Base-by-base conservation (phyloP, 1,139 yeast species). In the Diutina siamensis region DNA sequence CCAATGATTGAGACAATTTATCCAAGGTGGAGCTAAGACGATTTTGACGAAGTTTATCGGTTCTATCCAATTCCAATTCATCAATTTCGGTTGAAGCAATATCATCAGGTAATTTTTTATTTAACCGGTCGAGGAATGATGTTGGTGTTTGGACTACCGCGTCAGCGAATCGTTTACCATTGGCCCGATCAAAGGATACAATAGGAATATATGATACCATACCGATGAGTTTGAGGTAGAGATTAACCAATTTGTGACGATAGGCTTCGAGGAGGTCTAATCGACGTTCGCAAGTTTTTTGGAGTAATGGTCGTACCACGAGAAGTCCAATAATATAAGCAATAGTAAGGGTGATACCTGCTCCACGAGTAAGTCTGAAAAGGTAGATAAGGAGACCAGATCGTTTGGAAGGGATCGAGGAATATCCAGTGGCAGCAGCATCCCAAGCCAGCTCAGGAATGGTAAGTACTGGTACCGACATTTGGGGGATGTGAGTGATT, bases 361-460 rank as follows among this genome's bases (percentile, higher is more conserved):
- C 67, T 3, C 69, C 65, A 46, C 65, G 58, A 10, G 71, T 63
- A 31, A 71, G 58, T 44, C 53, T 57, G 33, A 69, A 45, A 12
- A 71, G 47, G 49, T 60, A 71, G 17, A 48, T 51, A 15, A 66
- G 50, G 19, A 68, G 49, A 4, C 25, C 27, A 9, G 27, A 13
- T n/a, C 56, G 51, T 20, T 48, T 38, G 13, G 46, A 44, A 2
- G 56, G 46, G 2, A 51, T 47, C 13, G 52, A 40, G 10, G 50
- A 45, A 49, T 63, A 67, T 5, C 34, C 34, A 9, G 57, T 50
- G 17, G 57, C 51, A 17, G 32, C 42, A 2, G 67, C 60, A 48
- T 70, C 71, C 50, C 62, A 71, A 0, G 74, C 67, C 1, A 69
- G 48, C 49, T 71, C 76, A 2, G 76, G 74, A 1, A 71, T 67